Evolutionary conservation across 768 basidiomycete species (phyloP).

Genomic region (Mycena polygramma): DNA sequence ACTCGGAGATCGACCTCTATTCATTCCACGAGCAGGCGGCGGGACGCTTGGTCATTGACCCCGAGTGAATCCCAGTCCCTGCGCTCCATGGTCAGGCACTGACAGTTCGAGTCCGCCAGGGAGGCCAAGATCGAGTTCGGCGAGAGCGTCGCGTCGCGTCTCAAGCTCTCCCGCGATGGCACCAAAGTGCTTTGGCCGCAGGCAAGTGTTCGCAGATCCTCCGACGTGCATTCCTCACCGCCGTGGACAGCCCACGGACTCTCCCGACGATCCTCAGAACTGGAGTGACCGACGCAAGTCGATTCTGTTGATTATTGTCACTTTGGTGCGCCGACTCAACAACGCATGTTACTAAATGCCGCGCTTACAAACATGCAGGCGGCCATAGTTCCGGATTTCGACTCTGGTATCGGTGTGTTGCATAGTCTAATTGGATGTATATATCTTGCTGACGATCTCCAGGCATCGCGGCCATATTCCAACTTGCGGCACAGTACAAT

Average conservation of each 20-base stretch:
- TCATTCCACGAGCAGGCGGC: conserved; percentile 66
- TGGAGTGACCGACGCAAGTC: conserved; percentile 65
- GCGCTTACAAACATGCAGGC: conserved; percentile 43
- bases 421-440: not conserved
- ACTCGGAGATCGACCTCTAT: conserved; percentile 45
- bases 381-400: conserved; percentile 72
- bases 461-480: conserved; percentile 71
- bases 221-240: not conserved
- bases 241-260: conserved; percentile 51
- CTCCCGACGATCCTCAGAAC: conserved; percentile 51
- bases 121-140: conserved; percentile 71
- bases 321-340: conserved; percentile 43
- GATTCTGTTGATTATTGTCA: conserved; percentile 64
- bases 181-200: conserved; percentile 73
- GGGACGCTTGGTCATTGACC: conserved; percentile 71
- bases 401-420: conserved; percentile 62
- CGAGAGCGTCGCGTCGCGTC: conserved; percentile 58
- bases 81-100: not conserved
- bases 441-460: not conserved
- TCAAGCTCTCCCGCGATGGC: conserved; percentile 66
- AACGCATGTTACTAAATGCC: not conserved
- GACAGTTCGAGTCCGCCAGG: conserved; percentile 40
- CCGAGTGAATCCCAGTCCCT: conserved; percentile 53
- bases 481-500: conserved; percentile 64
- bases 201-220: conserved; percentile 2